Conservation (phyloP, 306 rosid genomes). For the Inga leiocalycina region DNA sequence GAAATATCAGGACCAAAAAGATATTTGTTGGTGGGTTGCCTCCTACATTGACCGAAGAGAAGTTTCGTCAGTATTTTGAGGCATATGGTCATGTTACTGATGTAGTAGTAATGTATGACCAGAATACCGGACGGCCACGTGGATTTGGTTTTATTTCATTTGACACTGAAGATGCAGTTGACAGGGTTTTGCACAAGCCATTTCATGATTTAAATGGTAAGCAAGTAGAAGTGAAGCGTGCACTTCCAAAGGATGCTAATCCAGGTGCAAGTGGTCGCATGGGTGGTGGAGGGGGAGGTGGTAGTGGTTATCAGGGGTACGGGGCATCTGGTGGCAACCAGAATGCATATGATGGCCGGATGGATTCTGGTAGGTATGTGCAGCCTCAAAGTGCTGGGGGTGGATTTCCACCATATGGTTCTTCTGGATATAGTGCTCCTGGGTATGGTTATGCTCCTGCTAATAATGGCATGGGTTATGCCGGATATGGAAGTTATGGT, state of each 20-base stretch:
- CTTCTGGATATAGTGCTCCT: slow-evolving; percentile 76
- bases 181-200: slow-evolving; percentile 92
- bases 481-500: slow-evolving; percentile 84
- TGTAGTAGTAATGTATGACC: slow-evolving; percentile 97
- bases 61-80: slow-evolving; percentile 87
- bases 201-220: slow-evolving; percentile 96
- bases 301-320: slow-evolving; percentile 87
- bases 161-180: slow-evolving; percentile 93
- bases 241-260: slow-evolving; percentile 98
- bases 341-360: slow-evolving; percentile 81
- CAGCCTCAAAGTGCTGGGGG: slow-evolving; percentile 83
- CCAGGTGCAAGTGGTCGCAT: slow-evolving; percentile 87
- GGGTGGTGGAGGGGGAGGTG: slow-evolving; percentile 69
- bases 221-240: slow-evolving; percentile 99
- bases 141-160: slow-evolving; percentile 98
- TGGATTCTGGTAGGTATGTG: slow-evolving; percentile 92
- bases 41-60: slow-evolving; percentile 82
- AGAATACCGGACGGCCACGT: slow-evolving; percentile 95
- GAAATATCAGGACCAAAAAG: slow-evolving; percentile 86
- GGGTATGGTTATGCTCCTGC: slow-evolving; percentile 96
- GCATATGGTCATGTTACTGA: slow-evolving; percentile 84
- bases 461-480: slow-evolving; percentile 80
- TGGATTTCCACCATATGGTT: slow-evolving; percentile 89
- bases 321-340: slow-evolving; percentile 88
- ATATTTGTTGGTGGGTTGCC: slow-evolving; percentile 99